Base-by-base conservation (phyloP, 1,284 basidiomycete genomes). In the Melampsora larici-populina region DNA sequence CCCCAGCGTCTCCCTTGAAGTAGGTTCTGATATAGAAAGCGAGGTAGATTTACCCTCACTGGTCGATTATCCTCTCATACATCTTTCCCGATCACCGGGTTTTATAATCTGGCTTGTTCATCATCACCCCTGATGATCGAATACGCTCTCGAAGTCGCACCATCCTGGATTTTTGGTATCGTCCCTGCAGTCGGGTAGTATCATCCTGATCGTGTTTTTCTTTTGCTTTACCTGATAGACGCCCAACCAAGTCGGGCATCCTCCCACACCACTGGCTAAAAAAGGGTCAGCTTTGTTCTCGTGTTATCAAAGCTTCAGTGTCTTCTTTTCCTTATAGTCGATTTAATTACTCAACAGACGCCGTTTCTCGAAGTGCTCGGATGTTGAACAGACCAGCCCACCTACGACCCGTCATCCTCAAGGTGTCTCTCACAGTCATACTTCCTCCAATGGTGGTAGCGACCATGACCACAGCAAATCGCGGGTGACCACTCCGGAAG, bases 401-500 rank as follows among this genome's bases (percentile, higher is more conserved):
- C 51, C 51, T 24, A 18, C 51, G 24, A 55, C 51, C 51, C 4
- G 17, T 15, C 51, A 21, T 55, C 24, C 51, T 24, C 17, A 55
- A 55, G 24, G 5, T 55, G 17, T 24, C 24, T 21, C 51, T 55
- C 51, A 55, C 17, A 55, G 51, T 55, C 51, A 55, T 24, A 55
- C 51, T 55, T 24, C 51, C 17, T 55, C 51, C 24, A 55, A 55
- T 55, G 51, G 24, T 6, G 51, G 51, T 55, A 55, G 51, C 17
- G 51, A 55, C 24, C 51, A 55, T 55, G 51, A 55, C 24, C 51
- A 55, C 24, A 24, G 51, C 24, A 55, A 24, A 18, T 55, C 51
- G 13, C 51, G 51, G 4, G 17, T 55, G 51, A 26, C n/a, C 55
- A 31, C 69, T 24, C 69, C 69, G 15, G 74, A 77, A 49, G 67